These are phyloP conservation scores for Micromonas pusilla DNA, from an alignment of 139 green algal species.

Conservation along the genomic window DNA sequence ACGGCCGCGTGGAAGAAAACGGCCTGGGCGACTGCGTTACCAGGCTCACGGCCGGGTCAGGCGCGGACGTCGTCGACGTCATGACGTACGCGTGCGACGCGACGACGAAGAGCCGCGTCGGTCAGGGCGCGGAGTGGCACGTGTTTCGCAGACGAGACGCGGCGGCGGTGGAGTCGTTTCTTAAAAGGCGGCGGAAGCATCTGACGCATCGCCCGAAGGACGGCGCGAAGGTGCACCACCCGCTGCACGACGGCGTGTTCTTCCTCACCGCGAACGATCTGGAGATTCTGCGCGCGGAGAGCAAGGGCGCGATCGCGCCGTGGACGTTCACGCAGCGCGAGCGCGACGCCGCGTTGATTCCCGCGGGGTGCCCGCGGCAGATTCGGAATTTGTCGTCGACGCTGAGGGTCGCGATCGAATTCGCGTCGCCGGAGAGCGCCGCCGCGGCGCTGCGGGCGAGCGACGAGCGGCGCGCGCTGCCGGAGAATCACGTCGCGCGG, in stretches of 20 bases:
- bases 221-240: too few species aligned
- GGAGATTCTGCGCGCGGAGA: background rate
- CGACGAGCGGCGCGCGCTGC: background rate
- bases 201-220: too few species aligned
- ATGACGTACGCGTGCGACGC: background rate
- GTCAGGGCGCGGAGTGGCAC: background rate
- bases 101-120: background rate
- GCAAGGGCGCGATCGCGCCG: background rate
- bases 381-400: background rate
- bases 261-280: background rate
- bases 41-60: background rate
- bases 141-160: background rate
- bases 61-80: background rate
- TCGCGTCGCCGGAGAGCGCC: background rate
- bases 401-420: background rate
- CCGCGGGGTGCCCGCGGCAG: background rate
- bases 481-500: background rate
- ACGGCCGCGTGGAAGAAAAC: background rate
- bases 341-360: background rate
- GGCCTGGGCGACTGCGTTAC: background rate
- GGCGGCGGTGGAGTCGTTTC: too few species aligned
- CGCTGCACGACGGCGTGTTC: background rate
- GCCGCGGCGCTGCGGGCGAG: background rate
- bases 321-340: background rate
- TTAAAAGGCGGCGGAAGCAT: too few species aligned